Evolutionary conservation across 1,284 basidiomycete species (phyloP).

Genomic region (Tilletiopsis washingtonensis): DNA sequence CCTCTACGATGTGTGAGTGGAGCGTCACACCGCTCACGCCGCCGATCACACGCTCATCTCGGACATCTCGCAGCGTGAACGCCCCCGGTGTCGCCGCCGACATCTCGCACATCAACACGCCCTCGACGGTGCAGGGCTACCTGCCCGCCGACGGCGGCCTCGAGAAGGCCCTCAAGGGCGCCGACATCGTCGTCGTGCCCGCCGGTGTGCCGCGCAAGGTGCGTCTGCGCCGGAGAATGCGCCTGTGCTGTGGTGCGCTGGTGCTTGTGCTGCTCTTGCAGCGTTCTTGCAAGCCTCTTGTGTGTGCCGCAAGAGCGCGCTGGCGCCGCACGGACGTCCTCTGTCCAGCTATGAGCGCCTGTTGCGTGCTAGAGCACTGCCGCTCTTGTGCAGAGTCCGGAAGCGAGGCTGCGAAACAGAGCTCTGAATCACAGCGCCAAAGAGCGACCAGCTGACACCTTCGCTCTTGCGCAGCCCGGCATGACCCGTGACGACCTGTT

Average conservation of each 20-base stretch:
- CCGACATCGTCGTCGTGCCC: constrained; percentile 87
- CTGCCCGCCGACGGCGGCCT: constrained; percentile 62
- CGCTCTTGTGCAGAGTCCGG: too few relatives aligned
- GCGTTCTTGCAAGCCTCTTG: too few relatives aligned
- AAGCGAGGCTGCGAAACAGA: too few relatives aligned
- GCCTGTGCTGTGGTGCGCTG: too few relatives aligned
- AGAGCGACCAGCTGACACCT: too few relatives aligned
- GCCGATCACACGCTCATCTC: background rate
- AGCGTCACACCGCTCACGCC: background rate
- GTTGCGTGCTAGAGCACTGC: too few relatives aligned
- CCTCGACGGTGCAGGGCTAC: constrained; percentile 48
- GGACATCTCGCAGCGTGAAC: constrained; percentile 27
- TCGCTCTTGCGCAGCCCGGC: constrained; percentile 46
- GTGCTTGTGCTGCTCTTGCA: too few relatives aligned
- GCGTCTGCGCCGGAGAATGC: constrained; percentile 2
- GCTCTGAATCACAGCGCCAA: too few relatives aligned
- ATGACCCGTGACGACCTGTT: constrained; percentile 81
- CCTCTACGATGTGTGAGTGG: constrained; percentile 89
- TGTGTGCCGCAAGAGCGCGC: too few relatives aligned
- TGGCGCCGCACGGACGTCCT: too few relatives aligned
- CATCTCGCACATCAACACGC: constrained; percentile 71
- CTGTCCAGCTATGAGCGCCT: too few relatives aligned
- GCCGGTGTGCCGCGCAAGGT: constrained; percentile 90
- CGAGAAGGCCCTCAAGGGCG: constrained; percentile 71
- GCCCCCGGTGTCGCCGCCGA: constrained; percentile 93